Conservation (phyloP, 1,139 yeast species). For the Candida tunisiensis region DNA sequence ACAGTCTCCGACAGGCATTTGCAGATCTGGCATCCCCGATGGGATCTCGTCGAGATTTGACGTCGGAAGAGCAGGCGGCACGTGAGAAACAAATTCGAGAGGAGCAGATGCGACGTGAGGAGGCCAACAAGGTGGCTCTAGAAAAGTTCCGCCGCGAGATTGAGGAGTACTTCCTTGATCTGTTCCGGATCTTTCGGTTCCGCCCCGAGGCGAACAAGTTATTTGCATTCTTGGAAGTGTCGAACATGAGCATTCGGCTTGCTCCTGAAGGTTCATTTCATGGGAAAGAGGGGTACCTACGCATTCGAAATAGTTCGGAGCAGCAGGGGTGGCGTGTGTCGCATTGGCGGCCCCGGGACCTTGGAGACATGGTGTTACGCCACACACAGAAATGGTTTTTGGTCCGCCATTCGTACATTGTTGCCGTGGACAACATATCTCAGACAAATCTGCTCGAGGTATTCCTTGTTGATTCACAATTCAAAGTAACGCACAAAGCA, state of each 20-base stretch:
- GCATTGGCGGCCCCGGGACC: slow-evolving; percentile 65
- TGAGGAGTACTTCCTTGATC: slow-evolving; percentile 39
- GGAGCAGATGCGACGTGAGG: slow-evolving; percentile 1
- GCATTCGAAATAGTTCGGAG: slow-evolving; percentile 66
- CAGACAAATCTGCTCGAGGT: slow-evolving; percentile 86
- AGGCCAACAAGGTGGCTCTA: neutral
- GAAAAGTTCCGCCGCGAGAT: slow-evolving; percentile 1
- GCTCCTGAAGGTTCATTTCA: slow-evolving; percentile 68
- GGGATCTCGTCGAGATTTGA: neutral
- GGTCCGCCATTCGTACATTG: slow-evolving; percentile 67
- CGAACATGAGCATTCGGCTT: slow-evolving; percentile 71
- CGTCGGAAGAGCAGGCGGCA: slow-evolving; percentile 2
- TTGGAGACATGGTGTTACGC: slow-evolving; percentile 57
- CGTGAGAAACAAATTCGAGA: neutral
- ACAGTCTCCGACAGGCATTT: neutral
- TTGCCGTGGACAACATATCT: slow-evolving; percentile 72
- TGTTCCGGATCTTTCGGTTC: slow-evolving; percentile 43
- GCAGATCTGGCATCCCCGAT: neutral
- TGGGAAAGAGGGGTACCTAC: slow-evolving; percentile 81
- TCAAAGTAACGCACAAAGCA: slow-evolving; percentile 26
- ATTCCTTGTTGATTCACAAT: slow-evolving; percentile 61
- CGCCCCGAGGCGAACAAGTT: slow-evolving; percentile 70
- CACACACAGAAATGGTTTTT: slow-evolving; percentile 88
- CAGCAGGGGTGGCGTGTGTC: slow-evolving; percentile 95
- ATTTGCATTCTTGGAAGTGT: slow-evolving; percentile 75